phyloP scores from a whole-genome alignment of 192 early-diverging fungal genomes.

The Coemansia sp. region DNA sequence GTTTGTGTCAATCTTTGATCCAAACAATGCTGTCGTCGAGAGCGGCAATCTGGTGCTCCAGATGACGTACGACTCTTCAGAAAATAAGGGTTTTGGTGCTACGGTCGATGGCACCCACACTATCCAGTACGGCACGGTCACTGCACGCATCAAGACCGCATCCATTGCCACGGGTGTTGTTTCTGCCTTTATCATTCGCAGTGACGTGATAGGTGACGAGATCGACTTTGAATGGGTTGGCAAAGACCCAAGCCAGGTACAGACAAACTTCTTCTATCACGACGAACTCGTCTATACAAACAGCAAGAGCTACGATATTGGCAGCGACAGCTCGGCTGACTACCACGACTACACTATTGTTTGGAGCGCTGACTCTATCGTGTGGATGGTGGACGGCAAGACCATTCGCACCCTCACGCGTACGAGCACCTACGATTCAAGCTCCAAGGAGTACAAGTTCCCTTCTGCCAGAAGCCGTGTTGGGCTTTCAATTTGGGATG shows the following conservation, averaged over 20 bases:
- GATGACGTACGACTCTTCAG: constrained; percentile 33
- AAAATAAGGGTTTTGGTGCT: constrained; percentile 60
- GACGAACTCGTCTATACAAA: constrained; percentile 58
- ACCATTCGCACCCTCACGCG: constrained; percentile 54
- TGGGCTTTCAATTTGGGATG: constrained; percentile 67
- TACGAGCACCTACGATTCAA: constrained; percentile 51
- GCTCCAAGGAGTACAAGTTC: constrained; percentile 43
- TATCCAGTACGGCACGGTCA: constrained; percentile 62
- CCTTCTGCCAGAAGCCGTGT: constrained; percentile 58
- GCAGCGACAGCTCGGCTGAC: constrained; percentile 40
- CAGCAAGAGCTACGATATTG: constrained; percentile 38
- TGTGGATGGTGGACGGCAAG: constrained; percentile 62
- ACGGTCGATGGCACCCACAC: constrained; percentile 46
- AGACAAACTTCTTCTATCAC: constrained; percentile 68
- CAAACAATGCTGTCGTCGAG: constrained; percentile 32
- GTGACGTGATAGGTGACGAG: constrained; percentile 59
- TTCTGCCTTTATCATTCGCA: constrained; percentile 59
- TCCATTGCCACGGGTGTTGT: constrained; percentile 58
- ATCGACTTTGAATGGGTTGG: constrained; percentile 73
- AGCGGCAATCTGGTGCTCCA: constrained; percentile 42
- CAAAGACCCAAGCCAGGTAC: constrained; percentile 50
- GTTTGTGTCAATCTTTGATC: constrained; percentile 52
- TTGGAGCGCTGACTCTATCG: constrained; percentile 57
- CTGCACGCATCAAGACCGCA: constrained; percentile 63
- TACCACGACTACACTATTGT: constrained; percentile 65